These are phyloP conservation scores for Colletotrichum ledebouriae DNA, from an alignment of 2,329 filamentous ascomycete genomes.

Conservation along the genomic window DNA sequence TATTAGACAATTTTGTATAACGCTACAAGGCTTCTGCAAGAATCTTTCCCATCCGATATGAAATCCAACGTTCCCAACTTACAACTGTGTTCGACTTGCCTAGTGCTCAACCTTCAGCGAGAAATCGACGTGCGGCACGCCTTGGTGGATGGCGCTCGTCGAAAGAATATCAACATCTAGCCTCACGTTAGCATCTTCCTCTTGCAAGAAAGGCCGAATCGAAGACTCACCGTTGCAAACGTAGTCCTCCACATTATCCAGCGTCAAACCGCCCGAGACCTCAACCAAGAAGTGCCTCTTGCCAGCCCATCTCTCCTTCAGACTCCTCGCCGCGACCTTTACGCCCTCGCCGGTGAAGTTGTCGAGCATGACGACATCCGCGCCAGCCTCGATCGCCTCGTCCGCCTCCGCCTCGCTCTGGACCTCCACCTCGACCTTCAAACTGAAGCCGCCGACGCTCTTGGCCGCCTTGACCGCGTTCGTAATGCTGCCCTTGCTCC, in stretches of 20 bases:
- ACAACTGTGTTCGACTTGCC: not conserved
- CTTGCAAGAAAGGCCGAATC: not conserved
- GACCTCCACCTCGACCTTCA: slow-evolving; percentile 97
- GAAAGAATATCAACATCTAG: slow-evolving; percentile 94
- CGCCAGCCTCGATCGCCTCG: slow-evolving; percentile 90
- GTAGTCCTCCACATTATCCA: slow-evolving; percentile 86
- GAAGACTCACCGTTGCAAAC: slow-evolving; percentile 75
- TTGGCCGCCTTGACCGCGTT: slow-evolving; percentile 88
- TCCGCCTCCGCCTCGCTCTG: slow-evolving; percentile 89
- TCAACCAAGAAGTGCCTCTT: slow-evolving; percentile 84
- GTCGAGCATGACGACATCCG: slow-evolving; percentile 97
- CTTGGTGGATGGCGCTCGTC: slow-evolving; percentile 96
- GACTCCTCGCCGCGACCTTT: slow-evolving; percentile 76
- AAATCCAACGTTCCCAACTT: too few species aligned
- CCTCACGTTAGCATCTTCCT: slow-evolving; percentile 15
- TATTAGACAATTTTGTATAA: too few species aligned
- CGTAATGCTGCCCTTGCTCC: slow-evolving; percentile 88
- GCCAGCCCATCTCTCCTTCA: slow-evolving; percentile 86
- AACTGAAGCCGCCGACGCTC: slow-evolving; percentile 85
- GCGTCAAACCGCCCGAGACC: slow-evolving; percentile 89
- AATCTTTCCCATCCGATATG: too few species aligned
- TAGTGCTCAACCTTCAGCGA: slow-evolving; percentile 85
- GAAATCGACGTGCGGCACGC: slow-evolving; percentile 93
- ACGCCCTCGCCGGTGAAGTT: slow-evolving; percentile 90
- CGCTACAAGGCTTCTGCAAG: too few species aligned